Evolutionary conservation across 306 rosid species (phyloP), one percentile per base, ranked within the genome.

Genomic region (Castanea mollissima): DNA sequence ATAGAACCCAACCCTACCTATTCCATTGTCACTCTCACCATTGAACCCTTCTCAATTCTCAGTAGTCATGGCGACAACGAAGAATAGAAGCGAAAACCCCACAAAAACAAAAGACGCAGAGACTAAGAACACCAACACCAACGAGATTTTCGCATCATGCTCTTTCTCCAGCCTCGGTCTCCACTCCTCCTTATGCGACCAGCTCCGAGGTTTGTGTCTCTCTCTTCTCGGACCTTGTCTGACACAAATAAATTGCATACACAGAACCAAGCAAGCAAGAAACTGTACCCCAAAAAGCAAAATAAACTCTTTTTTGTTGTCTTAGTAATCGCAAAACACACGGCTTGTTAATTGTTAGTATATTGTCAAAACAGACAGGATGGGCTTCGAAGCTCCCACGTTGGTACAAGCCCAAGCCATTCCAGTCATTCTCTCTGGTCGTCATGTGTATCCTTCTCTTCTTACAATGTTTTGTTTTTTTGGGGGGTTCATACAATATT

Each of bases 111-210:
- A 79, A 31, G 55, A 75, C 58, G 77, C 59, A 15, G 46, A 74
- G 74, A 71, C 72, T 44, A 74, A 41, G 67, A 79, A 35, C 29
- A 77, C 65, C 10, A 32, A 20, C 19, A 78, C 55, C 62, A 74
- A 44, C 23, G 83, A 76, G 12, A 72, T 95, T 69, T 95, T 95
- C 78, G 87, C 99, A 25, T 85, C 96, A 19, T 92, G 93, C 64
- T 85, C 96, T 55, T 95, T 95, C 85, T 79, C 98, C 12, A 89
- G 91, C 82, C 94, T 92, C 76, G 99, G 99, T 54, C 93, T 95
- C 18, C 86, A 91, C 82, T 72, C 90, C 23, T 60, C 82, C 54
- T 75, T 95, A 79, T 95, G 99, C 81, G 90, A 92, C 72, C 91
- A 92, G 89, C 98, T 95, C 56, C 87, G 73, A 55, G 97, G 99